Percentiles rank a stretch among this genome's conserved stretches.
Conservation (phyloP, 768 basidiomycete genomes). For the Podaxis pistillaris region DNA sequence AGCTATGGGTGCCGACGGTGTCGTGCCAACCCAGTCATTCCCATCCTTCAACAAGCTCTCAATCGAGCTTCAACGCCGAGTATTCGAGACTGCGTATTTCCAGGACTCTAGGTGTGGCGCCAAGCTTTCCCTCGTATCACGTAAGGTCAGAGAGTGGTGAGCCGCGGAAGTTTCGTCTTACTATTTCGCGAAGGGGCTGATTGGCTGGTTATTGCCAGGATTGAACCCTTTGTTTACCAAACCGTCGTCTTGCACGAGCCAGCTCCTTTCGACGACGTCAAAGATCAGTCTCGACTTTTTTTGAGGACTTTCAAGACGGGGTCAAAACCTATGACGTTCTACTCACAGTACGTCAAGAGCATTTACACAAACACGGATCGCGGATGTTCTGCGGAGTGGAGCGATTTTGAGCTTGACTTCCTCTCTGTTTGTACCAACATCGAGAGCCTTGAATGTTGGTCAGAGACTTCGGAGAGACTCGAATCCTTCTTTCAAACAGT, state of each 20-base stretch:
- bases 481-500: background rate
- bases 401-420: slow-evolving; percentile 6
- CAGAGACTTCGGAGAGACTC: background rate
- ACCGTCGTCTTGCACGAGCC: background rate
- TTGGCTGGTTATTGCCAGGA: background rate
- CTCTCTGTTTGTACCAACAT: background rate
- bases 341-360: background rate
- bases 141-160: background rate
- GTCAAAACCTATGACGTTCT: background rate
- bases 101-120: background rate
- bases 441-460: slow-evolving; percentile 6
- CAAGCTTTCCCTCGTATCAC: background rate
- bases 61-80: background rate
- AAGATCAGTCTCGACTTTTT: background rate
- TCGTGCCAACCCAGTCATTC: background rate
- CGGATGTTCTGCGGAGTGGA: background rate
- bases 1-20: background rate
- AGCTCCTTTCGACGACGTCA: background rate
- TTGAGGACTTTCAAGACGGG: background rate
- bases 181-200: background rate
- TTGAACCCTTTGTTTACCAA: background rate
- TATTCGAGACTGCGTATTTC: background rate
- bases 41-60: background rate
- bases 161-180: background rate
- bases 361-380: background rate